These are phyloP conservation scores for Balakata baccata DNA, from an alignment of 345 rosid genomes.

Conservation along the genomic window DNA sequence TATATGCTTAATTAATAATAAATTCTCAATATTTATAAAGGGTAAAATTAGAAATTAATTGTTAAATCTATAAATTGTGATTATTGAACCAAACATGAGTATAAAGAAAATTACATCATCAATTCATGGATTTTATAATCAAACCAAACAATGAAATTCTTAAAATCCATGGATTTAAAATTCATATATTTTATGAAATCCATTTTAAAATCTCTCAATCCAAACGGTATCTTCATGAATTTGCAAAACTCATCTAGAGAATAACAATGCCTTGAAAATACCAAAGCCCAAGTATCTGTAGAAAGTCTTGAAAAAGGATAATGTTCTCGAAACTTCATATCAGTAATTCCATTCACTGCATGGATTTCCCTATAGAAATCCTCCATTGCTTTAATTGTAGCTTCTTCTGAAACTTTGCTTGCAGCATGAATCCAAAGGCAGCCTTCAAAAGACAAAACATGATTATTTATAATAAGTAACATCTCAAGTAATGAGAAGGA, in stretches of 20 bases:
- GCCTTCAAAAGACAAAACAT: slow-evolving; percentile 40
- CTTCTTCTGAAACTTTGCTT: slow-evolving; percentile 79
- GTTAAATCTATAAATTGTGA: too few relatives aligned
- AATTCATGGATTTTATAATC: too few relatives aligned
- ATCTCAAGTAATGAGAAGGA: background rate
- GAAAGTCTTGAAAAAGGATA: slow-evolving; percentile 84
- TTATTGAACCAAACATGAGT: too few relatives aligned
- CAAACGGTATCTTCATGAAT: too few relatives aligned
- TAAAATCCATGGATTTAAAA: too few relatives aligned
- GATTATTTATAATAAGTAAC: background rate
- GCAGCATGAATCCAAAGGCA: slow-evolving; percentile 98
- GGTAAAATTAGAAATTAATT: too few relatives aligned
- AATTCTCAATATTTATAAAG: too few relatives aligned
- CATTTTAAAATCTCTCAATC: too few relatives aligned
- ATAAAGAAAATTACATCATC: too few relatives aligned
- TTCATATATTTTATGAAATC: too few relatives aligned
- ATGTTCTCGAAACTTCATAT: slow-evolving; percentile 61
- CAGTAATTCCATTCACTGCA: slow-evolving; percentile 59
- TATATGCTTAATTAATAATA: too few relatives aligned
- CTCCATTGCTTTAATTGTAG: slow-evolving; percentile 89
- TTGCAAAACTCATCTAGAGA: background rate
- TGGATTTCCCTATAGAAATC: slow-evolving; percentile 76
- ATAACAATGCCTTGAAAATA: background rate
- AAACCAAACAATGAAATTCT: too few relatives aligned
- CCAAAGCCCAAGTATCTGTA: slow-evolving; percentile 41